Evolutionary conservation across 352 stramenopile species (phyloP).

Genomic region (Pythium folliculosum): DNA sequence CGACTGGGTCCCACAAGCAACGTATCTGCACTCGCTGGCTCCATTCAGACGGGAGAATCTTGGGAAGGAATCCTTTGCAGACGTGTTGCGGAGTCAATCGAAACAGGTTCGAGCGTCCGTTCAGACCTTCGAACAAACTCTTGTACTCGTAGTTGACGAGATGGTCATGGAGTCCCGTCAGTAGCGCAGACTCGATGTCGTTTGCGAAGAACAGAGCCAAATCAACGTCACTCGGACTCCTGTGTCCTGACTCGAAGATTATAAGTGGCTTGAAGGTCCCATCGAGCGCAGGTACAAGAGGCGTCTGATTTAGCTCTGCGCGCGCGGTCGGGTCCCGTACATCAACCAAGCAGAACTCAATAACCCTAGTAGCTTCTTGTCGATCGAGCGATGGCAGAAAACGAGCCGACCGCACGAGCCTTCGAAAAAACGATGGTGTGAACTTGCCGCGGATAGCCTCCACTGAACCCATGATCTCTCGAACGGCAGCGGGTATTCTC

Average conservation of each 20-base stretch:
- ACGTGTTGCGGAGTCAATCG: conserved; percentile 1
- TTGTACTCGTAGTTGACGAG: conserved; percentile 19
- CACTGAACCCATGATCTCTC: conserved; percentile 14
- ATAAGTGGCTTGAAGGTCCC: conserved; percentile 17
- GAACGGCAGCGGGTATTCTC: conserved; percentile 14
- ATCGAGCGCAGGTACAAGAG: conserved; percentile 18
- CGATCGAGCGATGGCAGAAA: conserved; percentile 22
- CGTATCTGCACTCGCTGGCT: background rate
- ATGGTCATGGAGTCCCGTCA: conserved; percentile 7
- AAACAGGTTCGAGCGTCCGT: conserved; percentile 16
- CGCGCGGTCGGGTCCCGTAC: conserved; percentile 2
- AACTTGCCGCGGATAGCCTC: conserved; percentile 20
- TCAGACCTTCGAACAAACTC: conserved; percentile 15
- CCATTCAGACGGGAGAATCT: conserved; percentile 26
- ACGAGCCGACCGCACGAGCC: conserved; percentile 11
- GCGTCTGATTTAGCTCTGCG: conserved; percentile 16
- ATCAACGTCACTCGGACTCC: conserved; percentile 7
- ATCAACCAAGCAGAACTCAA: conserved; percentile 27
- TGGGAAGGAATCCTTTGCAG: conserved; percentile 16
- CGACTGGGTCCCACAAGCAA: conserved; percentile 15
- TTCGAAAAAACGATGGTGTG: conserved; percentile 26
- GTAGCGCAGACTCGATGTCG: conserved; percentile 10
- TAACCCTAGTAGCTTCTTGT: conserved; percentile 6
- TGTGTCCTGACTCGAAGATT: background rate
- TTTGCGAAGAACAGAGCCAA: conserved; percentile 20